Evolutionary conservation across 768 basidiomycete species (phyloP), one percentile per base, ranked within the genome.

Genomic region (Psilocybe sp.): DNA sequence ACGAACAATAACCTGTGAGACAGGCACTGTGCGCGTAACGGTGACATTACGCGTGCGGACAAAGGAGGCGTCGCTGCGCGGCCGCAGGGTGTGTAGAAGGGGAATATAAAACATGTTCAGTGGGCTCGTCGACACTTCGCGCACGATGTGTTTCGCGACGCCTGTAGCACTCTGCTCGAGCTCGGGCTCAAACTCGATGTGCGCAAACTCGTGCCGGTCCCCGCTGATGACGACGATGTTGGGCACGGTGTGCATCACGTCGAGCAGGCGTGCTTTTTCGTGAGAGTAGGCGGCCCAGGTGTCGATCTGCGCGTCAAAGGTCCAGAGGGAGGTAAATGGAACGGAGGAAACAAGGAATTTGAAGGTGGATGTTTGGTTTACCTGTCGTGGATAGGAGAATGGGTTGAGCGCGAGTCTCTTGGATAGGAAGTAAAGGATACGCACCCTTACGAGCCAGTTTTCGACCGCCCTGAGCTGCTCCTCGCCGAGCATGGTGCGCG

Each of bases 201-300:
- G 80, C 1, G 87, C 87, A 58, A 89, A 90, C 66, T 90, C 88
- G 63, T 91, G 89, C 16, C 88, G 75, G 61, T 89, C 89, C 7
- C 87, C 88, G 2, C 81, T 83, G 40, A 90, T 66, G 44, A 90
- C 61, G 59, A 85, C 67, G 40, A 88, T 79, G 57, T 90, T 89
- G 0, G 86, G 84, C 10, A 89, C 81, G 18, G 79, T 73, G 51
- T 84, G 78, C 37, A 92, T 68, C 0, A 77, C 70, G 18, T 73
- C 64, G 23, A 91, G 70, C 11, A 92, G 65, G 0, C 73, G 65
- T 12, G 75, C 70, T 57, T 85, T 82, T 65, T 90, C 88, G 12
- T 62, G 60, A 4, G 74, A 66, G 64, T 78, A 89, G 0, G 68
- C 85, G 0, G 82, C 82, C 87, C 87, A 91, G 1, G 86, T 81